Evolutionary conservation across 2,329 filamentous ascomycete species (phyloP).

Genomic region (Hymenoscyphus infarciens): DNA sequence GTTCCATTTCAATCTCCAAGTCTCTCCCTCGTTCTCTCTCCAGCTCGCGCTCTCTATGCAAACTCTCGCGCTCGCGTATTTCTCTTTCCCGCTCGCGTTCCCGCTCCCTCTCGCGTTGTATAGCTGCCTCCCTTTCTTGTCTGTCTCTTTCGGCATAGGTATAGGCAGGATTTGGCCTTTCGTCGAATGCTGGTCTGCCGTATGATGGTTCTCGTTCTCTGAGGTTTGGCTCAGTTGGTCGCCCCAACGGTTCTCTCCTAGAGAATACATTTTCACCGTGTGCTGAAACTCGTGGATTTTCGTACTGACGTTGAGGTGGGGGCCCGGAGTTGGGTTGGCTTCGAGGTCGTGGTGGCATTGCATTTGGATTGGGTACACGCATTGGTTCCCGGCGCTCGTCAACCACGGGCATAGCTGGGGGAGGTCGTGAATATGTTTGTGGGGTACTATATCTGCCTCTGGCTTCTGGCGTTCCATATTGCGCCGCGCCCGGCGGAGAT

Average conservation of each 20-base stretch:
- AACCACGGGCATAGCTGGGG: conserved; percentile 41
- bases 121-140: conserved; percentile 20
- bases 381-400: conserved; percentile 45
- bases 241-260: conserved; percentile 17
- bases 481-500: conserved; percentile 41
- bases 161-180: conserved; percentile 38
- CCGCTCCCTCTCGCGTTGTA: conserved; percentile 14
- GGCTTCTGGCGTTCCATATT: conserved; percentile 52
- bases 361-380: conserved; percentile 31
- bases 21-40: conserved; percentile 18
- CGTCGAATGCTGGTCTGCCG: conserved; percentile 28
- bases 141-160: conserved; percentile 52
- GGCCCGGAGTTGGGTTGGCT: conserved; percentile 33
- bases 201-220: conserved; percentile 25
- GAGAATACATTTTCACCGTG: conserved; percentile 25
- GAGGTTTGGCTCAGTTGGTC: conserved; percentile 15
- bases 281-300: conserved; percentile 31
- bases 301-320: conserved; percentile 42
- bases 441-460: conserved; percentile 55
- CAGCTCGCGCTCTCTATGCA: conserved; percentile 29
- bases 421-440: conserved; percentile 48
- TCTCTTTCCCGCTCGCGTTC: conserved; percentile 26
- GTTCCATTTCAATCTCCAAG: conserved; percentile 27
- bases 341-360: conserved; percentile 32
- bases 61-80: conserved; percentile 19